Base-by-base conservation (phyloP, 176 grass and related monocot genomes). In the Tillandsia fasciculata region DNA sequence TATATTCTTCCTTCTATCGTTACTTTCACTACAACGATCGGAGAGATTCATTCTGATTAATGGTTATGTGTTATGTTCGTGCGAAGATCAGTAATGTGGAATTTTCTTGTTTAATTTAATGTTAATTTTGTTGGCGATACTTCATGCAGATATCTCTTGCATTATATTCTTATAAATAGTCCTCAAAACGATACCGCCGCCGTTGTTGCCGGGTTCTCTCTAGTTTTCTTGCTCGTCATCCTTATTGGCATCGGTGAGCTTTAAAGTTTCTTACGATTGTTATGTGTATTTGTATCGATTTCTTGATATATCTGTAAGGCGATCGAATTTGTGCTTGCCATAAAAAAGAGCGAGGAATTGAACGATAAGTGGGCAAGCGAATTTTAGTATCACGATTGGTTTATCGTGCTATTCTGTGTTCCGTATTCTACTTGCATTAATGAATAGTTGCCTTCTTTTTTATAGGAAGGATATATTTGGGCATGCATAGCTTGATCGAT, bases 401-500 rank as follows among this genome's bases (percentile, higher is more conserved):
- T 59, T 59, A 59, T 20, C 20, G 2, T 59, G 14, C 20, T 59
- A 6, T 59, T 22, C 53, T 57, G 17, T 57, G 3, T 57, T 57
- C 6, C 6, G 13, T 57, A 13, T 57, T 15, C 17, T 57, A 7
- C 13, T 18, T 59, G 12, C 9, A 18, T 14, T 8, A n/a, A 58
- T 20, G 13, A 58, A 20, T 8, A 1, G 14, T 59, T 59, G 1
- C 9, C 15, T 53, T 56, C 50, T 26, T 10, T 75, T 73, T 79
- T 8, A 59, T 70, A 99, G 94, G 82, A 15, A 87, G 94, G 74
- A 83, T 99, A 74, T 99, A 99, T 76, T 71, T 99, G 68, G 94
- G 94, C 42, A 99, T 99, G 94, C 94, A 99, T 74, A 99, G 94
- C 80, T 68, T 88, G 77, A 88, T 63, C 0, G 94, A 99, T 69